Percentiles rank a stretch among this genome's conserved stretches.
phyloP scores from a whole-genome alignment of 371 early-diverging fungal genomes.

The Catenaria anguillulae region DNA sequence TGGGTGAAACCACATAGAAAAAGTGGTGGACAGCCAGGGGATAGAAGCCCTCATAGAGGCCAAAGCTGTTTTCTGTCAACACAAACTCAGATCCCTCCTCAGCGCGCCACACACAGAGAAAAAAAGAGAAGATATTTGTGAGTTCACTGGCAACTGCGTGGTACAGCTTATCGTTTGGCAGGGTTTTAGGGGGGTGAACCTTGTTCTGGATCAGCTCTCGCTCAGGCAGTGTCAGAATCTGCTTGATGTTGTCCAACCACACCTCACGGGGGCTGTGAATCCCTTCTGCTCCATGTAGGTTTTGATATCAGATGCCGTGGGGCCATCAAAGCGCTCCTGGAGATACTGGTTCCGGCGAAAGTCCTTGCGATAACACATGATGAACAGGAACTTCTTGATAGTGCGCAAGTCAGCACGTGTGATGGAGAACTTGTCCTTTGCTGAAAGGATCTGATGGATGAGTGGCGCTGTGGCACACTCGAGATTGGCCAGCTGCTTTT shows the following conservation, averaged over 20 bases:
- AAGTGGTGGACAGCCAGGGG: background rate
- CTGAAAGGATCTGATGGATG: background rate
- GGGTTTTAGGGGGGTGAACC: too few species aligned
- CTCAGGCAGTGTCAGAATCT: background rate
- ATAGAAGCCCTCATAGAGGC: conserved; percentile 1
- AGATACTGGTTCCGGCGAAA: conserved; percentile 2
- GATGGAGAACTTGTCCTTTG: background rate
- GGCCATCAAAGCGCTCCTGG: background rate
- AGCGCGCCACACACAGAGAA: conserved; percentile 2
- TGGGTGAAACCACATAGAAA: conserved; percentile 3
- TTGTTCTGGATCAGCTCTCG: background rate
- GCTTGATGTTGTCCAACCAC: conserved; percentile 3
- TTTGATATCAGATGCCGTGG: background rate
- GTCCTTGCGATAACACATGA: conserved; percentile 1
- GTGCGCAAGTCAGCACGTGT: background rate
- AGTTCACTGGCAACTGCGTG: background rate
- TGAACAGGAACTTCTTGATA: conserved; percentile 2
- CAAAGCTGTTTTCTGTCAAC: background rate
- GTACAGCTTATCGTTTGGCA: background rate
- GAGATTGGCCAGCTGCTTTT: conserved; percentile 2
- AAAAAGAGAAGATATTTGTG: background rate
- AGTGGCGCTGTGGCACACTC: background rate
- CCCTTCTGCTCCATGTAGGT: background rate
- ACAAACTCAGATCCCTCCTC: background rate
- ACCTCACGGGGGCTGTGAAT: background rate